phyloP scores from a whole-genome alignment of 2,329 filamentous ascomycete genomes.

The Trichoderma sp. region DNA sequence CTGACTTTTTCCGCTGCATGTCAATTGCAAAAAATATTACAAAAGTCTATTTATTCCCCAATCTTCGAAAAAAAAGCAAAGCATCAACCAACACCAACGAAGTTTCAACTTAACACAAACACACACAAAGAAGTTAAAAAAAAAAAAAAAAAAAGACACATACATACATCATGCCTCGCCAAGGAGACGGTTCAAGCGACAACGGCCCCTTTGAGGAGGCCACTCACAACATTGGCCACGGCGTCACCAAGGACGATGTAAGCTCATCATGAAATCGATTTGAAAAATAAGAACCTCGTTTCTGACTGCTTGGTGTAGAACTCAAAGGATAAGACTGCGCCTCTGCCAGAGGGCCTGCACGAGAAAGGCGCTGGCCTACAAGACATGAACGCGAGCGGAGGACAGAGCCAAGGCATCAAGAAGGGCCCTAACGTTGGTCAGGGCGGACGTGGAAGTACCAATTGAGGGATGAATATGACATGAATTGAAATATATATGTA shows the following conservation, averaged over 20 bases:
- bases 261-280: slow-evolving; percentile 16
- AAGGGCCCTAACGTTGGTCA: slow-evolving; percentile 42
- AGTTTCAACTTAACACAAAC: background rate
- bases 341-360: slow-evolving; percentile 42
- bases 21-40: background rate
- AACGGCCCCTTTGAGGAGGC: slow-evolving; percentile 43
- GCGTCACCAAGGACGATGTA: slow-evolving; percentile 41
- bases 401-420: slow-evolving; percentile 42
- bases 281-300: background rate
- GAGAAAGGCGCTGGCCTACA: slow-evolving; percentile 45
- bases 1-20: background rate
- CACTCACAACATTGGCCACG: slow-evolving; percentile 45
- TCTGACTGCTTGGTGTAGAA: background rate
- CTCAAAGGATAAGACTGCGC: slow-evolving; percentile 48
- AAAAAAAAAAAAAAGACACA: background rate
- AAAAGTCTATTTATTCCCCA: background rate
- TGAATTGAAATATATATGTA: background rate
- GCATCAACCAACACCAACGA: background rate
- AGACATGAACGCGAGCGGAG: slow-evolving; percentile 43
- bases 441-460: slow-evolving; percentile 32
- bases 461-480: slow-evolving; percentile 10
- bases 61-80: background rate
- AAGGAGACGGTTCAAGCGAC: slow-evolving; percentile 48
- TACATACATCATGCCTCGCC: slow-evolving; percentile 45
- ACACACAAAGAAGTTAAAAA: background rate